Conservation (phyloP, 306 rosid genomes). For the Vicia sativa region DNA sequence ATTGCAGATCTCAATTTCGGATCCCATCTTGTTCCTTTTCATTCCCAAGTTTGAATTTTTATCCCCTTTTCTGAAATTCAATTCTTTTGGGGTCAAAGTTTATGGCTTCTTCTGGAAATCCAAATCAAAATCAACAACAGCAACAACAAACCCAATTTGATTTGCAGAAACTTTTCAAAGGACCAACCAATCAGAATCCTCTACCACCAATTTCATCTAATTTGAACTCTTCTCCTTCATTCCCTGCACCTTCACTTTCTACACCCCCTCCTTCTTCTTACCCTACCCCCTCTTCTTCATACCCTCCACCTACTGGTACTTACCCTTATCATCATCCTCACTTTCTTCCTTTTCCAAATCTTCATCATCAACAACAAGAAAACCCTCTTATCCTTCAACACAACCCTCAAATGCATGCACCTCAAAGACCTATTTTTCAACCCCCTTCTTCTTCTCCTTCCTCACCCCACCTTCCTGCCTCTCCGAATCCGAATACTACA, state of each 20-base stretch:
- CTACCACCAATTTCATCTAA: slow-evolving; percentile 28
- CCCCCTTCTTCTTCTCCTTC: slow-evolving; percentile 43
- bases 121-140: slow-evolving; percentile 45
- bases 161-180: slow-evolving; percentile 57
- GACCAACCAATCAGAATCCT: slow-evolving; percentile 34
- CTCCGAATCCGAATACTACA: slow-evolving; percentile 44
- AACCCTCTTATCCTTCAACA: slow-evolving; percentile 44
- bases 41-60: slow-evolving; percentile 23
- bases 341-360: slow-evolving; percentile 48
- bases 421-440: slow-evolving; percentile 46
- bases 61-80: slow-evolving; percentile 7
- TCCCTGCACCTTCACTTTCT: slow-evolving; percentile 50
- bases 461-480: not conserved
- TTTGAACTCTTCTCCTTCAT: slow-evolving; percentile 56
- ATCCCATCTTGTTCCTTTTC: slow-evolving; percentile 34
- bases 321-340: slow-evolving; percentile 52
- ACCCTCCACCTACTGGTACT: slow-evolving; percentile 71
- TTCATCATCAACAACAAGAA: slow-evolving; percentile 31
- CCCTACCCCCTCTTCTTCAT: slow-evolving; percentile 62
- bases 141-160: slow-evolving; percentile 51
- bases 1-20: slow-evolving; percentile 48
- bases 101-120: slow-evolving; percentile 63
- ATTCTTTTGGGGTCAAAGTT: slow-evolving; percentile 2
- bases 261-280: slow-evolving; percentile 50
- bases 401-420: slow-evolving; percentile 48